A percentile compares a stretch with the other conserved stretches of the same genome.
These are phyloP conservation scores for Lentithecium fluviatile DNA, from an alignment of 495 filamentous ascomycete genomes.

Conservation along the genomic window DNA sequence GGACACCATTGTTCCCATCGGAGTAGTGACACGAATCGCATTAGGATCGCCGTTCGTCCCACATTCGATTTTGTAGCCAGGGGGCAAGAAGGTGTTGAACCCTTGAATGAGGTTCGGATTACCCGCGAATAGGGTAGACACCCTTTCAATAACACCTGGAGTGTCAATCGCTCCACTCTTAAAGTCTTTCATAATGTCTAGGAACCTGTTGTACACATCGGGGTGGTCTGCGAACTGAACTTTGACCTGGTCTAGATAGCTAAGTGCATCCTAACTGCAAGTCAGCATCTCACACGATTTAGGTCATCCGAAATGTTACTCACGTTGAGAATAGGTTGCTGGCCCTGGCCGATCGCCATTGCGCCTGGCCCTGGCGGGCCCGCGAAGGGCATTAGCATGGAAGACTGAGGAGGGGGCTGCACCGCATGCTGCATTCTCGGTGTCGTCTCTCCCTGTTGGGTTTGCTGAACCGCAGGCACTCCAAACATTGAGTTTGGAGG, in stretches of 20 bases:
- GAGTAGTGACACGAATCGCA: conserved; percentile 94
- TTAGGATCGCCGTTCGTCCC: conserved; percentile 88
- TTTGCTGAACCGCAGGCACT: conserved; percentile 48
- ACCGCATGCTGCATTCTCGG: conserved; percentile 44
- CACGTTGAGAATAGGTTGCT: conserved; percentile 93
- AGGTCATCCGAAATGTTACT: conserved; percentile 41
- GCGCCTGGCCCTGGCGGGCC: conserved; percentile 35
- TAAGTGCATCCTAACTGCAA: conserved; percentile 75
- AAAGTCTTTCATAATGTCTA: conserved; percentile 99
- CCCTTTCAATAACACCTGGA: conserved; percentile 94
- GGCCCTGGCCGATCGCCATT: conserved; percentile 55
- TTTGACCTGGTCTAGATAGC: conserved; percentile 98
- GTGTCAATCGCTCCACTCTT: conserved; percentile 99
- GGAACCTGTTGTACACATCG: conserved; percentile 95
- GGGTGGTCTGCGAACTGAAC: conserved; percentile 96
- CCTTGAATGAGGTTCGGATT: conserved; percentile 97
- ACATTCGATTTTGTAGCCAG: conserved; percentile 96
- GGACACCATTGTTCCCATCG: conserved; percentile 73
- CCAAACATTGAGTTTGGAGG: conserved; percentile 66
- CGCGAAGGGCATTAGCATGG: conserved; percentile 41
- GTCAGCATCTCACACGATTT: conserved; percentile 31
- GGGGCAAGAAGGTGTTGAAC: conserved; percentile 97
- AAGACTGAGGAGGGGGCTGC: conserved; percentile 33
- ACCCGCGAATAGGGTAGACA: conserved; percentile 94
- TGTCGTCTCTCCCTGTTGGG: conserved; percentile 55